Percentiles rank a stretch among this genome's conserved stretches.
Conservation (phyloP, 768 basidiomycete species). For the Terana coerulea region DNA sequence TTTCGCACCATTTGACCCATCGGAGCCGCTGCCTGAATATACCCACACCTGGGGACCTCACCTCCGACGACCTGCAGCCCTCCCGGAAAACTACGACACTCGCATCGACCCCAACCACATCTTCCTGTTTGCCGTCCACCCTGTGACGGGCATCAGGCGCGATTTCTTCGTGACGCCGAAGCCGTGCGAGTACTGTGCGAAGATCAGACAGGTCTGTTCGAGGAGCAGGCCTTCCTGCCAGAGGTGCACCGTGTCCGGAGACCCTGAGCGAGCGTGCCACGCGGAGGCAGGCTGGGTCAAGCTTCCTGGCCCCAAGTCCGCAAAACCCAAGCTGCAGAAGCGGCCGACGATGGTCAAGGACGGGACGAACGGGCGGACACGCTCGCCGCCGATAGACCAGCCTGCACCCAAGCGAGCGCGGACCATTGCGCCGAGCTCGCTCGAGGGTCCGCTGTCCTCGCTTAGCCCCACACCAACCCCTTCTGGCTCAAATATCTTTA, state of each 20-base stretch:
- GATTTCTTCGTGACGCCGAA: conserved; percentile 10
- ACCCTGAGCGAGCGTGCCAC: conserved; percentile 5
- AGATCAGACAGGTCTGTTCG: conserved; percentile 11
- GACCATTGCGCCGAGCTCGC: neutral
- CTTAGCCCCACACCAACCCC: neutral
- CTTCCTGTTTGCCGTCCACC: conserved; percentile 12
- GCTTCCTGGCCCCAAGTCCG: conserved; percentile 9
- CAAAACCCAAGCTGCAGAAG: conserved; percentile 12
- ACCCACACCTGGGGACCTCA: conserved; percentile 6
- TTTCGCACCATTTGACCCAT: neutral
- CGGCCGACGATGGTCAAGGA: neutral
- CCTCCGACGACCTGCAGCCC: conserved; percentile 8
- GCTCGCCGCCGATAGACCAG: neutral
- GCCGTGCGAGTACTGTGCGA: conserved; percentile 12
- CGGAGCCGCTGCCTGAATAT: conserved; percentile 10
- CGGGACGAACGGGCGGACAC: neutral
- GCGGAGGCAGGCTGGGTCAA: conserved; percentile 8
- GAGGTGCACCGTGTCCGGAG: conserved; percentile 3
- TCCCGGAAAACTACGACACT: conserved; percentile 12
- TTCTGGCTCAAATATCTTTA: neutral
- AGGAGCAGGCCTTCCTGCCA: conserved; percentile 10
- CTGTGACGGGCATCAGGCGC: conserved; percentile 6
- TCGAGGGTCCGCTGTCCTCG: neutral
- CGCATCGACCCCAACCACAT: conserved; percentile 14
- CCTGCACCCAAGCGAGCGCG: neutral